These are phyloP conservation scores for Hemileccinum impolitum DNA, from an alignment of 768 basidiomycete genomes.

Conservation along the genomic window DNA sequence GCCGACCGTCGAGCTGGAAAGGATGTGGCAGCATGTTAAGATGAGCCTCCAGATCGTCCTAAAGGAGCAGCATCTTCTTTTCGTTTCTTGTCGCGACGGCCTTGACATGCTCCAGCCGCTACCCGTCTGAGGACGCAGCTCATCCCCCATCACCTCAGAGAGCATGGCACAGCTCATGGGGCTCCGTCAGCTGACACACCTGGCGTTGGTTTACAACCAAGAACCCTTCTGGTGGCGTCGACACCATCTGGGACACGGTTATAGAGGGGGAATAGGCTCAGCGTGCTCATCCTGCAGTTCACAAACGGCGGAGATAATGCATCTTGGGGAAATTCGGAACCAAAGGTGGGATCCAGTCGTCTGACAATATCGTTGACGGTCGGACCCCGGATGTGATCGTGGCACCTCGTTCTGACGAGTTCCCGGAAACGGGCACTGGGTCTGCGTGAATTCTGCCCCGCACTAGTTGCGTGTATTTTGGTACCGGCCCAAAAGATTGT, in stretches of 20 bases:
- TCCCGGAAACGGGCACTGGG: background rate
- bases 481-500: too few relatives aligned
- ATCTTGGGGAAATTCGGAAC: slow-evolving; percentile 5
- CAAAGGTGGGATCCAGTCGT: slow-evolving; percentile 4
- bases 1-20: background rate
- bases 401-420: slow-evolving; percentile 1
- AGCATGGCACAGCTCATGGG: slow-evolving; percentile 7
- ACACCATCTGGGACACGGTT: background rate
- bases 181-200: slow-evolving; percentile 14
- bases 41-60: too few relatives aligned
- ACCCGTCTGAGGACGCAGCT: slow-evolving; percentile 35
- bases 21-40: background rate
- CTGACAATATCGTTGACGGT: background rate
- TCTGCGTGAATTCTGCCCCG: too few relatives aligned
- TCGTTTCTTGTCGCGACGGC: slow-evolving; percentile 31
- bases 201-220: slow-evolving; percentile 12
- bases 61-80: slow-evolving; percentile 34
- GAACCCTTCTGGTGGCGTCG: background rate
- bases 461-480: too few relatives aligned
- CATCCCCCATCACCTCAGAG: slow-evolving; percentile 10
- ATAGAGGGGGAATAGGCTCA: slow-evolving; percentile 1
- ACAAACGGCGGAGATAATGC: slow-evolving; percentile 2
- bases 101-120: slow-evolving; percentile 30
- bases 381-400: background rate
- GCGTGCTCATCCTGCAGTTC: slow-evolving; percentile 12